phyloP scores from a whole-genome alignment of 2,329 filamentous ascomycete genomes.

The Penicillium sp. region DNA sequence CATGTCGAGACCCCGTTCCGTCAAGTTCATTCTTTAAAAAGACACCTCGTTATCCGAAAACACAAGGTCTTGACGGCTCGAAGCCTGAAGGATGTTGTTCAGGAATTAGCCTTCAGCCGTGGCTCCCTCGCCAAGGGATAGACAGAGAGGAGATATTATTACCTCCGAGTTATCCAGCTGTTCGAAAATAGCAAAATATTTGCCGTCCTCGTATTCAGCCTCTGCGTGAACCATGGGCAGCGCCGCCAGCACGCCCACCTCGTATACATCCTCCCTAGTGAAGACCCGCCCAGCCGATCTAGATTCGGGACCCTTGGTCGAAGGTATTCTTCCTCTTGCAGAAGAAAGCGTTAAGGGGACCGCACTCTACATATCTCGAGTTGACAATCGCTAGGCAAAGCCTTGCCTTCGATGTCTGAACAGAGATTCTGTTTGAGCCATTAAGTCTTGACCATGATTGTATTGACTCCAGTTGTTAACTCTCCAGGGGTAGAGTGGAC shows the following conservation, averaged over 20 bases:
- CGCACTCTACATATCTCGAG: background rate
- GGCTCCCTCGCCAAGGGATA: background rate
- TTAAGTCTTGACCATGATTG: background rate
- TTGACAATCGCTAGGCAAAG: background rate
- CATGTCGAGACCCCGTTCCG: too few relatives aligned
- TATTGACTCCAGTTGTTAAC: background rate
- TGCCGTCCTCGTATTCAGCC: constrained; percentile 8
- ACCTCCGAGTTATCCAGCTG: background rate
- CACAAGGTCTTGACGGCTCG: too few relatives aligned
- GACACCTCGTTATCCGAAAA: too few relatives aligned
- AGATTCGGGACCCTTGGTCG: background rate
- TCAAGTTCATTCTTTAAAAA: too few relatives aligned
- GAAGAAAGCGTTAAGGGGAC: background rate
- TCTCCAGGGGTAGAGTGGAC: background rate
- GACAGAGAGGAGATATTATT: too few relatives aligned
- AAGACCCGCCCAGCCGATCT: constrained; percentile 4
- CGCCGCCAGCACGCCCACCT: constrained; percentile 2
- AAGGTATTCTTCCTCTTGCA: background rate
- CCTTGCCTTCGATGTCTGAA: background rate
- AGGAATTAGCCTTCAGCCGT: background rate
- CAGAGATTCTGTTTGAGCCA: background rate
- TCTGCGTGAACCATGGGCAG: background rate
- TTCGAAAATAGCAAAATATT: constrained; percentile 1
- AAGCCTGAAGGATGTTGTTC: too few relatives aligned
- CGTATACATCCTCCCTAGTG: constrained; percentile 6